Conservation (phyloP, 1,284 basidiomycete genomes). For the Phaffia rhodozyma region DNA sequence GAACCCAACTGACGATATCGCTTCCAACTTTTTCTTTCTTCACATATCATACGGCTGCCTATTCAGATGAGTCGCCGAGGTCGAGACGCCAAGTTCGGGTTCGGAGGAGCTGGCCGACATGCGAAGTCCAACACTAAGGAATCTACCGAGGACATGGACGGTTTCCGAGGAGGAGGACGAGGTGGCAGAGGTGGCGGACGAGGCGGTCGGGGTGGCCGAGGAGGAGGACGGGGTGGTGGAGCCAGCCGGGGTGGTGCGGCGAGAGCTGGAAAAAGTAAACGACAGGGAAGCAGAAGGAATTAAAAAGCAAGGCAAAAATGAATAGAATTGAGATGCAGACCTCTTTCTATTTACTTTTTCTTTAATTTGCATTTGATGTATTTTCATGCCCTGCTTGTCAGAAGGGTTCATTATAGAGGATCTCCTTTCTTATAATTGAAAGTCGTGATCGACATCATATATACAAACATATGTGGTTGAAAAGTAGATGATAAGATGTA, state of each 20-base stretch:
- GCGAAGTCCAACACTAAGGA: slow-evolving; percentile 69
- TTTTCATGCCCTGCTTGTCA: too few species aligned
- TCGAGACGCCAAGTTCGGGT: slow-evolving; percentile 69
- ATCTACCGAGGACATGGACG: slow-evolving; percentile 54
- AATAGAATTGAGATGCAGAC: too few species aligned
- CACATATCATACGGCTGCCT: too few species aligned
- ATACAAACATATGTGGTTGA: too few species aligned
- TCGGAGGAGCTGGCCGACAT: slow-evolving; percentile 50
- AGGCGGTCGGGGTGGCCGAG: slow-evolving; percentile 32
- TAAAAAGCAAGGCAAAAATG: slow-evolving; percentile 9
- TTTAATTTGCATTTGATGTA: too few species aligned
- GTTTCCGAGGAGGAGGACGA: slow-evolving; percentile 33
- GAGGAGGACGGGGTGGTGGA: slow-evolving; percentile 19
- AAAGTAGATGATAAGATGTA: too few species aligned
- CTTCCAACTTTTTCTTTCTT: too few species aligned
- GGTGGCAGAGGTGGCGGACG: slow-evolving; percentile 32
- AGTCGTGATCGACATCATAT: too few species aligned
- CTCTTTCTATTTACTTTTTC: too few species aligned
- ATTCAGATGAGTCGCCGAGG: slow-evolving; percentile 47
- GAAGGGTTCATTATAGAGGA: too few species aligned
- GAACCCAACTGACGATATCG: too few species aligned
- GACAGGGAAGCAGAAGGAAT: slow-evolving; percentile 9
- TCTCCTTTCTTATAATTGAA: too few species aligned
- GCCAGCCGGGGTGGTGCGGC: slow-evolving; percentile 18
- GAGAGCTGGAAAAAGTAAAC: slow-evolving; percentile 27